phyloP scores from a whole-genome alignment of 108 stramenopile genomes.

The Hondaea fermentalgiana region DNA sequence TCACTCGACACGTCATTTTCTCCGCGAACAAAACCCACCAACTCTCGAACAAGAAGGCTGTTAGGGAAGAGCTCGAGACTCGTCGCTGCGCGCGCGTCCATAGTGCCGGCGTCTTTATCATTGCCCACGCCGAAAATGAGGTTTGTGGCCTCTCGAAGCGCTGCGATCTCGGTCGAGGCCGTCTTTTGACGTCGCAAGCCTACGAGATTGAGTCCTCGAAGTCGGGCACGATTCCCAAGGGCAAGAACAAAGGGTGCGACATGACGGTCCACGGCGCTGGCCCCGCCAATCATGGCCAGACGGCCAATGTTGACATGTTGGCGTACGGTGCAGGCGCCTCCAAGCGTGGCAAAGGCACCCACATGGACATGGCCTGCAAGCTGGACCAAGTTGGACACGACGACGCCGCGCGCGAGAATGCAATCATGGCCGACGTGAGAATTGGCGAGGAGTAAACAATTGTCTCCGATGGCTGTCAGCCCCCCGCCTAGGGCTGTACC shows the following conservation, averaged over 20 bases:
- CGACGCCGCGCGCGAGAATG: background rate
- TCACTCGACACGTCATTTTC: background rate
- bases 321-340: background rate
- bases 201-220: background rate
- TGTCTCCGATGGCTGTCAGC: background rate
- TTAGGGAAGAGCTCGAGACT: background rate
- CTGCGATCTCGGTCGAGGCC: background rate
- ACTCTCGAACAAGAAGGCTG: background rate
- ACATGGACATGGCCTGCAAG: background rate
- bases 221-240: background rate
- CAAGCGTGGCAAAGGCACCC: background rate
- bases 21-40: background rate
- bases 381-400: background rate
- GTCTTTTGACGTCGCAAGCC: background rate
- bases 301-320: background rate
- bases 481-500: background rate
- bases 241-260: background rate
- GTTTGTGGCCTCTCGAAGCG: background rate
- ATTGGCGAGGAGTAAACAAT: background rate
- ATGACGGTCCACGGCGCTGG: background rate
- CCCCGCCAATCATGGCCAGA: background rate
- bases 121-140: background rate
- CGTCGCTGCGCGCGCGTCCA: background rate
- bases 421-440: slow-evolving; percentile 8
- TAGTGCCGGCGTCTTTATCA: background rate